Percentiles rank a stretch among this genome's conserved stretches.
Evolutionary conservation across 164 flowering plant species (phyloP).

Genomic region (Chimonanthus praecox): DNA sequence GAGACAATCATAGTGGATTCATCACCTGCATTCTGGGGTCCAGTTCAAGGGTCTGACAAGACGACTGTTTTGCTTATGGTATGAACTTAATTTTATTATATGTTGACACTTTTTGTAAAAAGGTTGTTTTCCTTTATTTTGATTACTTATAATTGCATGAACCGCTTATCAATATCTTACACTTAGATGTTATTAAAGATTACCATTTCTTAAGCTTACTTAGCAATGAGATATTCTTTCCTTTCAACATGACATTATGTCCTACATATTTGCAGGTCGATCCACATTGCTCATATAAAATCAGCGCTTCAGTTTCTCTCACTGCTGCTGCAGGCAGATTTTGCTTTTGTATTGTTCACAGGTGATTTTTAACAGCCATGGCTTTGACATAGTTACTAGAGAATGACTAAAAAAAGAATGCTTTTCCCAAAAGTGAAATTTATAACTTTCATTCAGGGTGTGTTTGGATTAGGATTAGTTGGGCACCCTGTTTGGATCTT

Average conservation of each 20-base stretch:
- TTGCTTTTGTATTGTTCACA: conserved; percentile 64
- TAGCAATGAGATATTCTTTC: not conserved
- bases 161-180: not conserved
- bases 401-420: no score
- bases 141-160: not conserved
- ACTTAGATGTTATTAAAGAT: not conserved
- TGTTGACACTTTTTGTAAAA: not conserved
- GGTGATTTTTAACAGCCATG: conserved; percentile 36
- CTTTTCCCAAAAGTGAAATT: not conserved
- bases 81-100: conserved; percentile 8
- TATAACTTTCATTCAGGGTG: not conserved
- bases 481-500: no score
- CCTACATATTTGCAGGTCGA: conserved; percentile 59
- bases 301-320: conserved; percentile 47
- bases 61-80: conserved; percentile 75
- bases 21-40: conserved; percentile 80
- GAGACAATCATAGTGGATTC: conserved; percentile 85
- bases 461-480: no score
- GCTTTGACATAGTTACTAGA: not conserved
- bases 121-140: not conserved
- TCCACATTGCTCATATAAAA: conserved; percentile 89
- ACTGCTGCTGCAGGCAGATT: conserved; percentile 78
- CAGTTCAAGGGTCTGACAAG: conserved; percentile 55
- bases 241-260: not conserved
- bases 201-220: not conserved